Percentiles rank a stretch among this genome's conserved stretches.
Conservation (phyloP, 2,329 filamentous ascomycete genomes). For the Epichloe elymi region DNA sequence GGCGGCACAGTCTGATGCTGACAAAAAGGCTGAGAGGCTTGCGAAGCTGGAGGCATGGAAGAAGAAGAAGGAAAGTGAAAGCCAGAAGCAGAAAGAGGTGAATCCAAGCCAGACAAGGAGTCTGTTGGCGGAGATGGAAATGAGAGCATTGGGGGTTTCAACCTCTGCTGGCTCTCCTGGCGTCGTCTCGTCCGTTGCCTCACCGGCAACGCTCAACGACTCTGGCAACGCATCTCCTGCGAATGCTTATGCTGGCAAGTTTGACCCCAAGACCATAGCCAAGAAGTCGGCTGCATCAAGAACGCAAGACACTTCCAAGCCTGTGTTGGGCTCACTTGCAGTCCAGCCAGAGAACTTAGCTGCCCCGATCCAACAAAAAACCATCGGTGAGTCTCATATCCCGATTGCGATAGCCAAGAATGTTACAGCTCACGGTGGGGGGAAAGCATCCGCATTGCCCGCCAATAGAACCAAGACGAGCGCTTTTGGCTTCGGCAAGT, state of each 20-base stretch:
- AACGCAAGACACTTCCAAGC: constrained; percentile 37
- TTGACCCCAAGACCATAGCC: constrained; percentile 73
- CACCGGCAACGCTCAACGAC: constrained; percentile 30
- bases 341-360: constrained; percentile 24
- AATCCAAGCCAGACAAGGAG: constrained; percentile 52
- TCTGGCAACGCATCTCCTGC: constrained; percentile 37
- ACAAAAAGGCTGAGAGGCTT: constrained; percentile 64
- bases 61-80: constrained; percentile 69
- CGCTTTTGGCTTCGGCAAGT: constrained; percentile 71
- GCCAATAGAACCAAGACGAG: constrained; percentile 64
- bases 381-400: constrained; percentile 22
- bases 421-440: background rate
- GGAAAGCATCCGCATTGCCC: constrained; percentile 39
- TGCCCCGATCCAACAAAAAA: constrained; percentile 18
- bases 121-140: constrained; percentile 61
- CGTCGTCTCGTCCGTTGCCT: constrained; percentile 35
- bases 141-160: constrained; percentile 42
- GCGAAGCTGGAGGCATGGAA: constrained; percentile 87
- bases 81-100: constrained; percentile 57
- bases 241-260: constrained; percentile 59
- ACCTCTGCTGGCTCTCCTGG: constrained; percentile 35
- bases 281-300: constrained; percentile 59
- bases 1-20: constrained; percentile 48
- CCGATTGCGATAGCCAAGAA: background rate
- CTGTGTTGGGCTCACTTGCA: constrained; percentile 33